Percentiles rank a stretch among this genome's conserved stretches.
phyloP scores from a whole-genome alignment of 1,284 basidiomycete genomes.

The Rugosomyces carneus region DNA sequence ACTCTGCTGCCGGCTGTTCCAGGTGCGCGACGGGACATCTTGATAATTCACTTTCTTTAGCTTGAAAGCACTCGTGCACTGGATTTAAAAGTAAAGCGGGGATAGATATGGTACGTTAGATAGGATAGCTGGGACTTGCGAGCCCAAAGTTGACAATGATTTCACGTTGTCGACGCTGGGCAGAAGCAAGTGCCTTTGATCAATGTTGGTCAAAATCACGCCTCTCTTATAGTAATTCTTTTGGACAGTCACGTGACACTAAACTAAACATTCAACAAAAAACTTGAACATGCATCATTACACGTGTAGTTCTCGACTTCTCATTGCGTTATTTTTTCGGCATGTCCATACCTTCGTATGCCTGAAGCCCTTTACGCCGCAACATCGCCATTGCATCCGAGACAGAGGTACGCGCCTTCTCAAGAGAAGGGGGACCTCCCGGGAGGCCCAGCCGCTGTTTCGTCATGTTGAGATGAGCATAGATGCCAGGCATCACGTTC shows the following conservation, averaged over 20 bases:
- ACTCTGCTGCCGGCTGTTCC: constrained; percentile 12
- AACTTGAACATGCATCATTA: not conserved
- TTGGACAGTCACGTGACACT: not conserved
- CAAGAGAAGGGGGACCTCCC: constrained; percentile 56
- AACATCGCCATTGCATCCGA: constrained; percentile 70
- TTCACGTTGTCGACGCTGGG: constrained; percentile 3
- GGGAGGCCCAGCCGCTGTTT: constrained; percentile 72
- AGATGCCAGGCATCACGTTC: constrained; percentile 72
- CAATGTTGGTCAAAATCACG: not conserved
- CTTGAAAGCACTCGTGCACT: not conserved
- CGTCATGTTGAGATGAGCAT: constrained; percentile 65
- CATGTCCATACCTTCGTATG: constrained; percentile 17
- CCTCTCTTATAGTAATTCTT: not conserved
- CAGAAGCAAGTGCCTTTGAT: constrained; percentile 10
- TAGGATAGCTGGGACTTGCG: constrained; percentile 1
- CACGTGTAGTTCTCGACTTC: too few relatives aligned
- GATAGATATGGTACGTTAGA: not conserved
- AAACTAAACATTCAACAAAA: too few relatives aligned
- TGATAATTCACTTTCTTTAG: not conserved
- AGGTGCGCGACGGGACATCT: constrained; percentile 4
- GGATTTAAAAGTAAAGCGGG: not conserved
- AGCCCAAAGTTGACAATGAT: constrained; percentile 8
- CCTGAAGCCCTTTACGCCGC: constrained; percentile 44
- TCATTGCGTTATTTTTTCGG: constrained; percentile 12
- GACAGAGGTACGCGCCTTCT: constrained; percentile 55